phyloP scores from a whole-genome alignment of 2,329 filamentous ascomycete genomes.

The Phaeosphaeriaceae sp. region DNA sequence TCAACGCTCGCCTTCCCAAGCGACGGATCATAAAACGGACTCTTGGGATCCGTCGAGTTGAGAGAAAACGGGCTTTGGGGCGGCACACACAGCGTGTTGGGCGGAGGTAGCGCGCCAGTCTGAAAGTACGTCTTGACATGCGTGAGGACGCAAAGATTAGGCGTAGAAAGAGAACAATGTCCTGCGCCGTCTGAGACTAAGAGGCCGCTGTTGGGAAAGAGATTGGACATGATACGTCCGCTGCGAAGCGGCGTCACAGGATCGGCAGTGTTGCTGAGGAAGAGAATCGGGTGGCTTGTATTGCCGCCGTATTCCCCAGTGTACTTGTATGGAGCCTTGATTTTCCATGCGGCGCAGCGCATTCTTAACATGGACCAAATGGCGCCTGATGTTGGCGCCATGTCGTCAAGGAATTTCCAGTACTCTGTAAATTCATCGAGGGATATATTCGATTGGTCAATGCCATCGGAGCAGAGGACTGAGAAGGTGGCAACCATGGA shows the following conservation, averaged over 20 bases:
- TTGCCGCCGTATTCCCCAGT: slow-evolving; percentile 38
- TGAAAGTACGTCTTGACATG: slow-evolving; percentile 50
- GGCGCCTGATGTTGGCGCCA: slow-evolving; percentile 46
- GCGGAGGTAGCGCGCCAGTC: slow-evolving; percentile 52
- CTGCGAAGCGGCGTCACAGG: slow-evolving; percentile 64
- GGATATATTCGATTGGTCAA: slow-evolving; percentile 36
- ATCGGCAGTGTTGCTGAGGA: slow-evolving; percentile 64
- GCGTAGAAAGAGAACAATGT: slow-evolving; percentile 54
- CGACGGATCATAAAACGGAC: slow-evolving; percentile 30
- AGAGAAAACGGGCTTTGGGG: slow-evolving; percentile 40
- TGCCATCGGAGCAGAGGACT: slow-evolving; percentile 51
- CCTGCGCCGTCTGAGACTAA: slow-evolving; percentile 52
- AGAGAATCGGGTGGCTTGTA: slow-evolving; percentile 62
- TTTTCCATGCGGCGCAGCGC: slow-evolving; percentile 49
- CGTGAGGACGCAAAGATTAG: slow-evolving; percentile 44
- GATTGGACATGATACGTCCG: slow-evolving; percentile 48
- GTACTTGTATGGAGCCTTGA: slow-evolving; percentile 45
- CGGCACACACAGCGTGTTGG: slow-evolving; percentile 53
- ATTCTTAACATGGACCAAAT: slow-evolving; percentile 48
- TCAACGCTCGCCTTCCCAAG: slow-evolving; percentile 3
- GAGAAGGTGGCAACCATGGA: slow-evolving; percentile 27
- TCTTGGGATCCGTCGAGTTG: slow-evolving; percentile 50
- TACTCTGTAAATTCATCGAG: slow-evolving; percentile 41
- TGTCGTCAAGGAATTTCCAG: slow-evolving; percentile 38
- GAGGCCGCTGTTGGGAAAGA: slow-evolving; percentile 54